phyloP scores from a whole-genome alignment of 345 rosid genomes.

The Boechera divaricarpa region DNA sequence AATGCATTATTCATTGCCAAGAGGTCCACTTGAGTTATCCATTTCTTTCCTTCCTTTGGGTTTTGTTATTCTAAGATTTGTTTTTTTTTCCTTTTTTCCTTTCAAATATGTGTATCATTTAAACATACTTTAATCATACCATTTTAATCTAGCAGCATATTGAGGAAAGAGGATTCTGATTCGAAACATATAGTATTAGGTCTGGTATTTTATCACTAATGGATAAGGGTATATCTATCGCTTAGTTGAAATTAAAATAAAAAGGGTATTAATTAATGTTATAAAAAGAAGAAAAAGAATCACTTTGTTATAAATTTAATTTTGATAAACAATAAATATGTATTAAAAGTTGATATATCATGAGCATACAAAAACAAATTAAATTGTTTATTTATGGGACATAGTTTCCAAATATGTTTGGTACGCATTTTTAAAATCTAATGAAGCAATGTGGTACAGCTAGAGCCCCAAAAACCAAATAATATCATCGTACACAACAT shows the following conservation, averaged over 20 bases:
- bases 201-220: conserved; percentile 17
- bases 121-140: conserved; percentile 1
- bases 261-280: background rate
- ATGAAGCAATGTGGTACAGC: too few species aligned
- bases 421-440: too few species aligned
- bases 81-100: background rate
- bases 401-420: too few species aligned
- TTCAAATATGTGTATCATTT: background rate
- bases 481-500: too few species aligned
- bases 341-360: too few species aligned
- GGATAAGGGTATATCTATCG: conserved; percentile 6
- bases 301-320: too few species aligned
- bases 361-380: too few species aligned
- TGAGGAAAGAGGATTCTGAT: conserved; percentile 19
- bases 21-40: conserved; percentile 35
- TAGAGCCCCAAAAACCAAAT: too few species aligned
- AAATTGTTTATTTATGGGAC: too few species aligned
- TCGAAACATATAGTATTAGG: background rate
- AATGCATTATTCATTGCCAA: conserved; percentile 26
- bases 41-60: conserved; percentile 9
- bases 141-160: conserved; percentile 13
- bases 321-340: too few species aligned
- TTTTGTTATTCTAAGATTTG: conserved; percentile 12
- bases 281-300: too few species aligned
- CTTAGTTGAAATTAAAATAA: background rate